phyloP scores from a whole-genome alignment of 2,329 filamentous ascomycete genomes.

The Alternaria sp. region DNA sequence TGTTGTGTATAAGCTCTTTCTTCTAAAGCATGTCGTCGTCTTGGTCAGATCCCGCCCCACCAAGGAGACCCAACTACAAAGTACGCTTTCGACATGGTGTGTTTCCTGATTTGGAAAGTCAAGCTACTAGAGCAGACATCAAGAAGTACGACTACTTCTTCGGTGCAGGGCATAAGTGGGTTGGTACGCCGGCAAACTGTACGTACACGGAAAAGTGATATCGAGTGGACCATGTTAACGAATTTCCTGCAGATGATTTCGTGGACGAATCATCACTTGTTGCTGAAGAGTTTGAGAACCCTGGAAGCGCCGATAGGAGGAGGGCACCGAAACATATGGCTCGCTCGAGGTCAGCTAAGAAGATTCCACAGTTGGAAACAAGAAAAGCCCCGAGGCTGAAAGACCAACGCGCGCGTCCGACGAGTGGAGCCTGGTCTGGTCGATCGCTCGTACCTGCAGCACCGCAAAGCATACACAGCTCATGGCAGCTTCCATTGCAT shows the following conservation, averaged over 20 bases:
- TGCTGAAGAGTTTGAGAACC: constrained; percentile 19
- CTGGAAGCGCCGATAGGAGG: neutral
- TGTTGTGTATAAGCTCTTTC: constrained; percentile 1
- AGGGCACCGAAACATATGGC: constrained; percentile 9
- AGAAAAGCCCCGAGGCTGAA: neutral
- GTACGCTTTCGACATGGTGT: constrained; percentile 34
- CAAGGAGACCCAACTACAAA: constrained; percentile 27
- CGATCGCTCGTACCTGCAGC: neutral
- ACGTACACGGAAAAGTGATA: constrained; percentile 4
- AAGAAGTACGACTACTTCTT: constrained; percentile 41
- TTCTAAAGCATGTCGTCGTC: neutral
- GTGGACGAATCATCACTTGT: constrained; percentile 28
- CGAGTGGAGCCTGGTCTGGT: neutral
- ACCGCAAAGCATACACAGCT: neutral
- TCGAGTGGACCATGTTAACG: constrained; percentile 1
- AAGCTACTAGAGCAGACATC: constrained; percentile 31
- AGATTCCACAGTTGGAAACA: neutral
- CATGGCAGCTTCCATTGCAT: constrained; percentile 10
- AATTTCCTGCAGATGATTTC: constrained; percentile 23
- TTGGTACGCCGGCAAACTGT: constrained; percentile 25
- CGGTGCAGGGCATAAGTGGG: constrained; percentile 24
- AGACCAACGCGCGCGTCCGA: neutral
- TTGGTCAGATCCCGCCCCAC: constrained; percentile 3
- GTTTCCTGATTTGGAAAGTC: constrained; percentile 23
- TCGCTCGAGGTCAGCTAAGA: constrained; percentile 6